Evolutionary conservation across 495 filamentous ascomycete genomes (phyloP).

Genomic region (Talaromyces borbonicus): DNA sequence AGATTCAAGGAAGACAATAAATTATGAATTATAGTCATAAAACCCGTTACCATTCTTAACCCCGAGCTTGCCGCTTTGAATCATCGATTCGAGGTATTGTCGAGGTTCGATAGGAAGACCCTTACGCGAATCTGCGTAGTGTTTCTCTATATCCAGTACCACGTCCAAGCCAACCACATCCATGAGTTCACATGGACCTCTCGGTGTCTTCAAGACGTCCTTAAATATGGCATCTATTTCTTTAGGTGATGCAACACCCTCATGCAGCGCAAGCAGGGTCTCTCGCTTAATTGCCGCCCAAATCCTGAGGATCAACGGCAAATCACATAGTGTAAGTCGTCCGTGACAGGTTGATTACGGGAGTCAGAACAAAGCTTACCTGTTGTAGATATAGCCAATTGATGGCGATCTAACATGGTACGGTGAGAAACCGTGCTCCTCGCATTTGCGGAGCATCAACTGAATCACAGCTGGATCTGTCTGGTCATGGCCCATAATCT

Average conservation of each 20-base stretch:
- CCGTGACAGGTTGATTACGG: no score
- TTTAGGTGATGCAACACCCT: constrained; percentile 22
- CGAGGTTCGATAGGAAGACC: constrained; percentile 18
- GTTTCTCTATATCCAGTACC: constrained; percentile 29
- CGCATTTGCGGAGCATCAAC: constrained; percentile 15
- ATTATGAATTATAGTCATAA: constrained; percentile 18
- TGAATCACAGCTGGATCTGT: constrained; percentile 20
- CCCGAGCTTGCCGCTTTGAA: constrained; percentile 17
- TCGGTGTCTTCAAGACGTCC: constrained; percentile 24
- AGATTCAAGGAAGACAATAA: background rate
- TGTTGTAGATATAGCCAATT: constrained; percentile 31
- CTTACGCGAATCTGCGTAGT: constrained; percentile 18
- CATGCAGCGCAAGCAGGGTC: constrained; percentile 20
- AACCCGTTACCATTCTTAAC: constrained; percentile 24
- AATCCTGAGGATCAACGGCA: constrained; percentile 14
- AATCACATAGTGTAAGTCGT: background rate
- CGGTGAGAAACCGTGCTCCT: constrained; percentile 26
- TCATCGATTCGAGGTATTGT: constrained; percentile 16
- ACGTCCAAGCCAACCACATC: constrained; percentile 32
- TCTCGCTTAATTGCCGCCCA: constrained; percentile 36
- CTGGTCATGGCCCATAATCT: constrained; percentile 28
- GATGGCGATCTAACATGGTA: constrained; percentile 27
- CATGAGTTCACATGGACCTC: constrained; percentile 32
- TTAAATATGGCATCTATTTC: constrained; percentile 34
- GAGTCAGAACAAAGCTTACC: constrained; percentile 11